Conservation (phyloP, 345 rosid genomes). For the Pugionium cornutum region DNA sequence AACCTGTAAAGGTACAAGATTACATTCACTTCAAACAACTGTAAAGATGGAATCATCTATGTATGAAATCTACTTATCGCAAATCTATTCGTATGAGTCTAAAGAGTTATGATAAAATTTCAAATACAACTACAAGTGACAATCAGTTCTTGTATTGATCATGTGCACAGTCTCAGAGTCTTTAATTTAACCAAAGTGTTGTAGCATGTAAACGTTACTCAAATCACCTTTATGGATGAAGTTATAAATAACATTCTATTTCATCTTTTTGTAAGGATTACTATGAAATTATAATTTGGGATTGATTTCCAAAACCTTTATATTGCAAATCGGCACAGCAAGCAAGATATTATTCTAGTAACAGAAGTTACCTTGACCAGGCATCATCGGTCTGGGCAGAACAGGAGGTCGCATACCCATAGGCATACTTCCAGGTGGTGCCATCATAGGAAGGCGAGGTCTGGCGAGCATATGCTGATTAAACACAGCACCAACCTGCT, state of each 20-base stretch:
- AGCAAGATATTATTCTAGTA: background rate
- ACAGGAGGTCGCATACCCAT: constrained; percentile 86
- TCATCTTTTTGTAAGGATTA: background rate
- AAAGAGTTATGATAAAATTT: too few relatives aligned
- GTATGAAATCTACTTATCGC: background rate
- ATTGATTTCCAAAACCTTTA: background rate
- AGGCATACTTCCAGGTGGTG: constrained; percentile 55
- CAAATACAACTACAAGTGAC: too few relatives aligned
- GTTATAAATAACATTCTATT: background rate
- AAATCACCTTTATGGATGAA: too few relatives aligned
- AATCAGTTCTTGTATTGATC: too few relatives aligned
- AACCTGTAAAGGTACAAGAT: constrained; percentile 29
- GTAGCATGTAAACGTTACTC: too few relatives aligned
- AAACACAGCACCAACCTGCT: constrained; percentile 87
- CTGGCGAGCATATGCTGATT: constrained; percentile 82
- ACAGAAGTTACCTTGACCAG: constrained; percentile 34
- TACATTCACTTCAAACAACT: too few relatives aligned
- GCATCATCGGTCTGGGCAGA: constrained; percentile 81
- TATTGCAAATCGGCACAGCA: background rate
- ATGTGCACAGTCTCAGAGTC: too few relatives aligned
- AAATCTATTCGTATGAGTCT: too few relatives aligned
- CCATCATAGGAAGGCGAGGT: constrained; percentile 80
- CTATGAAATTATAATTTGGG: background rate
- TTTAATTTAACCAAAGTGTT: too few relatives aligned
- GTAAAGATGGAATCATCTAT: background rate